phyloP scores from a whole-genome alignment of 192 early-diverging fungal genomes.

The Mortierella claussenii region DNA sequence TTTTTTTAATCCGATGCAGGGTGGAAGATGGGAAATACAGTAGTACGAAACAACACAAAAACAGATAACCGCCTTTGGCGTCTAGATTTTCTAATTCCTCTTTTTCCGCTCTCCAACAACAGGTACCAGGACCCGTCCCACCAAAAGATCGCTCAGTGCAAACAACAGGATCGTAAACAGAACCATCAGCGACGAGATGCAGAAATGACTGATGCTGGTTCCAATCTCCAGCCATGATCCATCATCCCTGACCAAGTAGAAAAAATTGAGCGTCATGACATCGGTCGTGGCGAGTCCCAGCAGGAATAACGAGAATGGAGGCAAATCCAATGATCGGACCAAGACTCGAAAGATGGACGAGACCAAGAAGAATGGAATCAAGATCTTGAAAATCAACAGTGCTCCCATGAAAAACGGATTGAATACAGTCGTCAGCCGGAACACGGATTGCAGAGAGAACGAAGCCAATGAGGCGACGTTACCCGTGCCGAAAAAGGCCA shows the following conservation, averaged over 20 bases:
- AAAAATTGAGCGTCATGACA: conserved; percentile 96
- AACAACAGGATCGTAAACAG: conserved; percentile 93
- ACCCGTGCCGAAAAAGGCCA: conserved; percentile 97
- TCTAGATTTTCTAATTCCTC: conserved; percentile 23
- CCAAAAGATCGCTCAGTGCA: conserved; percentile 71
- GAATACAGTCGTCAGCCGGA: conserved; percentile 90
- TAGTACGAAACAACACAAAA: too few species aligned
- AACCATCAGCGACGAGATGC: conserved; percentile 92
- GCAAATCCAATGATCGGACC: conserved; percentile 77
- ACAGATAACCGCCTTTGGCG: too few species aligned
- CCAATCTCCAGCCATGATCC: conserved; percentile 98
- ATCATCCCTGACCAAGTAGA: conserved; percentile 91
- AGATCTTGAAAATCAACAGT: conserved; percentile 87
- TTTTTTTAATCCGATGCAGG: too few species aligned
- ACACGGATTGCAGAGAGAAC: conserved; percentile 90
- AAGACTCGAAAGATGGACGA: conserved; percentile 86
- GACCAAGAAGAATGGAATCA: conserved; percentile 95
- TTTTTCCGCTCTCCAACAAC: conserved; percentile 45
- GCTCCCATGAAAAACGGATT: conserved; percentile 90
- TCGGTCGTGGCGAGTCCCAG: conserved; percentile 89
- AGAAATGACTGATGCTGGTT: conserved; percentile 95
- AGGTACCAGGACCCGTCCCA: conserved; percentile 57
- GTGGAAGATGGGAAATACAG: too few species aligned
- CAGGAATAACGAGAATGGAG: conserved; percentile 88
- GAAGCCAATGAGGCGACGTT: conserved; percentile 90